Conservation (phyloP, 2,329 filamentous ascomycete genomes). For the Whalleya microplaca region DNA sequence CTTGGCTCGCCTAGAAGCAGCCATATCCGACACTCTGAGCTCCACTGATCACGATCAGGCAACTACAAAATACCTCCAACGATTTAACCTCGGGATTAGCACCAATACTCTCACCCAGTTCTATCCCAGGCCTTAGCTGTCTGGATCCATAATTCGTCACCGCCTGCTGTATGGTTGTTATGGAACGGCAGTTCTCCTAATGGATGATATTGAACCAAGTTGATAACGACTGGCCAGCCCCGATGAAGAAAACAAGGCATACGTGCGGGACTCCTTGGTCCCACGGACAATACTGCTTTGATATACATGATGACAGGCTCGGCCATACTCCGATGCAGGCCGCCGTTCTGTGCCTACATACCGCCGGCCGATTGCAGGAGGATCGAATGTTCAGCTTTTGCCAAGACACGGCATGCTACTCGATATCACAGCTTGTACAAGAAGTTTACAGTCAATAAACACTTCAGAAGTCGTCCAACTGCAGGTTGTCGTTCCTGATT, state of each 20-base stretch:
- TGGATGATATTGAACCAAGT: conserved; percentile 11
- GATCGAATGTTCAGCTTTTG: conserved; percentile 9
- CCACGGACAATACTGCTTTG: conserved; percentile 3
- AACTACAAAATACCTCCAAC: background rate
- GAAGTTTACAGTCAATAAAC: conserved; percentile 1
- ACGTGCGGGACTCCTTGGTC: background rate
- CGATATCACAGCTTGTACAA: conserved; percentile 8
- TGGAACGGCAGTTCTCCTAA: conserved; percentile 17
- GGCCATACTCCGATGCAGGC: conserved; percentile 13
- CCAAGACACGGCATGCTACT: conserved; percentile 21
- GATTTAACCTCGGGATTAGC: background rate
- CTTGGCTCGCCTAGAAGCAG: background rate
- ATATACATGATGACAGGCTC: conserved; percentile 1
- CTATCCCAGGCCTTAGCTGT: background rate
- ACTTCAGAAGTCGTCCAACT: background rate
- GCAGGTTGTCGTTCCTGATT: background rate
- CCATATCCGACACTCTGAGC: conserved; percentile 7
- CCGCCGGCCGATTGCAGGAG: conserved; percentile 26
- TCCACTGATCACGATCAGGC: background rate
- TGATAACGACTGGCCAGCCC: conserved; percentile 1
- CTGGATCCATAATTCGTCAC: conserved; percentile 1
- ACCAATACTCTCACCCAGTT: conserved; percentile 1
- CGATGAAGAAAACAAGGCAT: conserved; percentile 1
- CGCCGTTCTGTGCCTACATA: conserved; percentile 20
- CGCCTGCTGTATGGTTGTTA: background rate